Base-by-base conservation (phyloP, 164 flowering plant species). In the Liriodendron chinense region DNA sequence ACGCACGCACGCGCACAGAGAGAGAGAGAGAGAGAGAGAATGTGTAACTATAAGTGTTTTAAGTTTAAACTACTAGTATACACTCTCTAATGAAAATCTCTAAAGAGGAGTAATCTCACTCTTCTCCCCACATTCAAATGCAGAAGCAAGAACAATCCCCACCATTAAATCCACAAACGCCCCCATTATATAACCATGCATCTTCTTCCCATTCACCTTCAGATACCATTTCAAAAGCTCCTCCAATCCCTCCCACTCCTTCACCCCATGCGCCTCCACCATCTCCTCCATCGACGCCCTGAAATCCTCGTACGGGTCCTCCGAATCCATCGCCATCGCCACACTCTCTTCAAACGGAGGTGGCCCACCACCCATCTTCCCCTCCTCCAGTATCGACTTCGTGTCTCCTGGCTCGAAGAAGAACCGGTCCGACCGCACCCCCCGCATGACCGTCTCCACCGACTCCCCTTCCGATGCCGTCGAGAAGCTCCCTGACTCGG, bases 161-260 rank as follows among this genome's bases (percentile, higher is more conserved):
- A 89, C 75, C n/a, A 92, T 81, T 81, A 92, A 82, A 85, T 92
- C 98, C 59, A 92, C 90, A 74, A 94, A 94, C 14, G 98, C 98
- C 9, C 84, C 89, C 34, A 92, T 77, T 2, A 94, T 91, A 59
- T 78, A 87, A 16, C 88, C 89, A 80, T 94, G 97, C 56, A 86
- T 88, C 47, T 61, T 82, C 78, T 84, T 85, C 9, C 79, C 92
- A 78, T 94, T 94, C 2, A 86, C 86, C 81, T 56, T 89, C 85
- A 94, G 80, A 75, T 91, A 94, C 86, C 92, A 91, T 20, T 80
- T 71, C 63, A 94, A 69, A 22, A 94, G 84, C 85, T 90, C 91
- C 74, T 92, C 90, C 68, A 94, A 84, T 73, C 80, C 75, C 1
- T 86, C 87, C 98, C 94, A 94, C 9, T 90, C 89, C 68, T 82